A percentile compares a stretch with the other conserved stretches of the same genome.
Conservation (phyloP, 2,329 filamentous ascomycete genomes). For the Venturia carpophila region DNA sequence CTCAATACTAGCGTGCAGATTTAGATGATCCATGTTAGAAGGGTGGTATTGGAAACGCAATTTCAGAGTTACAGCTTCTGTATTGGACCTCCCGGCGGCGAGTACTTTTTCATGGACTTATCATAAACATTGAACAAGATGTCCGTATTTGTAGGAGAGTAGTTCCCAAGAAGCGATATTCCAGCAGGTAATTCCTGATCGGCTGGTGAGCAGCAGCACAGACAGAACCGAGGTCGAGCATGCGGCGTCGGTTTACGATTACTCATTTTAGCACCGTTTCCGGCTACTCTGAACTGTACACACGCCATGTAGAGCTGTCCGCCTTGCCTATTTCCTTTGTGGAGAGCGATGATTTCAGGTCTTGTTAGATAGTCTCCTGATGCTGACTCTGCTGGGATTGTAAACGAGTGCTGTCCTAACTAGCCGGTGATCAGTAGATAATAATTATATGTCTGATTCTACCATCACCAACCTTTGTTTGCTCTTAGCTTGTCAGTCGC, state of each 20-base stretch:
- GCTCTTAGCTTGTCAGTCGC: constrained; percentile 23
- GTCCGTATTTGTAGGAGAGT: constrained; percentile 33
- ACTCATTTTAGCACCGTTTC: constrained; percentile 25
- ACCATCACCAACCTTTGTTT: background rate
- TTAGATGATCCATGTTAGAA: too few species aligned
- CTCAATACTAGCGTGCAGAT: background rate
- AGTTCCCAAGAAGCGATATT: constrained; percentile 41
- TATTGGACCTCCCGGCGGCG: constrained; percentile 5
- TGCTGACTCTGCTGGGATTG: constrained; percentile 31
- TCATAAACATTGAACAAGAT: constrained; percentile 38
- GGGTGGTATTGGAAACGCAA: background rate
- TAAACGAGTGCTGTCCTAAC: constrained; percentile 35
- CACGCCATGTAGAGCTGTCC: constrained; percentile 41
- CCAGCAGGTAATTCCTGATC: constrained; percentile 28
- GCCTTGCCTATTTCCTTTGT: constrained; percentile 31
- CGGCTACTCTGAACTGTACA: constrained; percentile 35
- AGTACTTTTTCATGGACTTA: constrained; percentile 8
- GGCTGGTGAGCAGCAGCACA: background rate
- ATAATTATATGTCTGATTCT: constrained; percentile 21
- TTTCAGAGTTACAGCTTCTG: background rate
- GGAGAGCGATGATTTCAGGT: constrained; percentile 39
- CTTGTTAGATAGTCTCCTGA: constrained; percentile 38
- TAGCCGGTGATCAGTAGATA: constrained; percentile 35
- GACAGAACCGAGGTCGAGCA: background rate
- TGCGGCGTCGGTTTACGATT: background rate